Base-by-base conservation (phyloP, 495 filamentous ascomycete genomes). In the Annulohypoxylon moriforme region DNA sequence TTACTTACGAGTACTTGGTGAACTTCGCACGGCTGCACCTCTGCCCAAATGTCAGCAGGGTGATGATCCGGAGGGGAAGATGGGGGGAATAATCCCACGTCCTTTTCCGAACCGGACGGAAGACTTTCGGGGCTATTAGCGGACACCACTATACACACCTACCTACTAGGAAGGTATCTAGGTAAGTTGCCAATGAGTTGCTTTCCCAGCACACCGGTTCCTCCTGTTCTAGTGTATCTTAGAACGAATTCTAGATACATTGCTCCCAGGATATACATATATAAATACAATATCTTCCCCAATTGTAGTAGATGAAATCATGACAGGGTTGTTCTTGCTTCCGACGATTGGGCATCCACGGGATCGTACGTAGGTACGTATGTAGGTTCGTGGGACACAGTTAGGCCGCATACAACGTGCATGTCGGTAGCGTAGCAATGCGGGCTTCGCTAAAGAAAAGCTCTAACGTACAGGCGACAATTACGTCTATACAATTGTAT, bases 291-390 rank as follows among this genome's bases (percentile, higher is more conserved):
- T 56, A 31, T 56, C 53, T 56, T 53, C 40, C 34, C 40, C 34
- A 61, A 63, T 20, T 57, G 57, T 56, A 70, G 27, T 25, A 58
- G 50, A 60, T 31, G 27, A 63, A 38, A 55, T 44, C 7, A 34
- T 61, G 62, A 66, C 58, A 66, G 62, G 61, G 62, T 47, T 66
- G 49, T 42, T 64, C 72, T 69, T 53, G 10, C 68, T 62, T 59
- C 72, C 70, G 73, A 72, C 70, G 73, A 76, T 77, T 77, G 73
- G 76, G 76, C 75, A 77, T 67, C 72, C 66, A 73, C 65, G 62
- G 69, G 67, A 68, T 67, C 65, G 65, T 42, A 72, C 58, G 63
- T 69, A 65, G 60, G 63, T 76, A 63, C 64, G 62, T 77, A 68
- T 67, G 68, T 72, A 65, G 61, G 64, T 75, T 67, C 66, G 72